phyloP scores from a whole-genome alignment of 2,329 filamentous ascomycete genomes.

The Xylaria sp. region DNA sequence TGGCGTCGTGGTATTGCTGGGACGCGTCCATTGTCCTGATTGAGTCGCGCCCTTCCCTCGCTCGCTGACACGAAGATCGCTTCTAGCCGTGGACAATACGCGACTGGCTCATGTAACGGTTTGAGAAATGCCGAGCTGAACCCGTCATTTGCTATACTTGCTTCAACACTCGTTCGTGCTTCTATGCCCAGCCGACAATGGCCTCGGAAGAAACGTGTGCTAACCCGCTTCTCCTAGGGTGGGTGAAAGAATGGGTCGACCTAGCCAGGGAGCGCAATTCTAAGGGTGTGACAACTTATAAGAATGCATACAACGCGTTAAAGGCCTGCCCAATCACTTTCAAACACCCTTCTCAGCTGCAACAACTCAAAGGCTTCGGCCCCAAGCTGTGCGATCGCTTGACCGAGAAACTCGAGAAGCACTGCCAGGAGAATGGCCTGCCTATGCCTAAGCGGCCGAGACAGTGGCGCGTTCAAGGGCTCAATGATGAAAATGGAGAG shows the following conservation, averaged over 20 bases:
- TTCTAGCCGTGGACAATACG: background rate
- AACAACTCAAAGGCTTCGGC: conserved; percentile 76
- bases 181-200: conserved; percentile 20
- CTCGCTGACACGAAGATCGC: background rate
- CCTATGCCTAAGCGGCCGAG: conserved; percentile 68
- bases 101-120: background rate
- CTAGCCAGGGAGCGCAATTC: conserved; percentile 70
- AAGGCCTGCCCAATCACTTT: conserved; percentile 75
- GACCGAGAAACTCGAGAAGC: conserved; percentile 62
- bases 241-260: conserved; percentile 81
- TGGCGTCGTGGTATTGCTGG: conserved; percentile 24
- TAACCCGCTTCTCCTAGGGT: conserved; percentile 74
- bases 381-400: conserved; percentile 73
- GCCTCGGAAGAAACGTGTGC: conserved; percentile 53
- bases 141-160: conserved; percentile 3
- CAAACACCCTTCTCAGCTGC: conserved; percentile 73
- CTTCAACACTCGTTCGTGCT: conserved; percentile 4
- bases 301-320: conserved; percentile 77
- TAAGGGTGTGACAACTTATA: conserved; percentile 75
- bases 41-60: background rate
- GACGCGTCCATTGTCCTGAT: conserved; percentile 17
- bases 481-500: conserved; percentile 44
- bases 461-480: conserved; percentile 46
- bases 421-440: conserved; percentile 71
- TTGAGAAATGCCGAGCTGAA: background rate